phyloP scores from a whole-genome alignment of 2,329 filamentous ascomycete genomes.

The Raffaelea arxii region DNA sequence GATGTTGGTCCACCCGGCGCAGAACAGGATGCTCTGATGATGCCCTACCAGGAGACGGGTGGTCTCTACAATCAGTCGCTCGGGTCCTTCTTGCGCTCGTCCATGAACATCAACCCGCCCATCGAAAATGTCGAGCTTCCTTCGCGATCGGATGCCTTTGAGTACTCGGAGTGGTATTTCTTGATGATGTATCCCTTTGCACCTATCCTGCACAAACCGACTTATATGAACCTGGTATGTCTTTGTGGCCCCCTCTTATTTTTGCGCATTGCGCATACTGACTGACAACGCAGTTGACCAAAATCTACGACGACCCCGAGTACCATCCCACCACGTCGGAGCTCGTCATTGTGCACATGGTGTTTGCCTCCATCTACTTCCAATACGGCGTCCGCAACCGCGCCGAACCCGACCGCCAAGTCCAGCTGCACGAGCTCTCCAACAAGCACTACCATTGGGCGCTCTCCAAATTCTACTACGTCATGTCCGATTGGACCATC shows the following conservation, averaged over 20 bases:
- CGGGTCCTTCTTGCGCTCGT: constrained; percentile 57
- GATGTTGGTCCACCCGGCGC: constrained; percentile 51
- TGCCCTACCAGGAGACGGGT: constrained; percentile 18
- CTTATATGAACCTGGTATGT: constrained; percentile 57
- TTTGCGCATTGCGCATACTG: constrained; percentile 7
- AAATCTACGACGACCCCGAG: constrained; percentile 59
- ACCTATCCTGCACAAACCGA: constrained; percentile 68
- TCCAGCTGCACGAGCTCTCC: constrained; percentile 51
- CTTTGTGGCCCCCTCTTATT: background rate
- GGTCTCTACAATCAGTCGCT: constrained; percentile 61
- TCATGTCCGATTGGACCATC: constrained; percentile 52
- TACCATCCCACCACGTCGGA: constrained; percentile 56
- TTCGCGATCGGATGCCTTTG: constrained; percentile 51
- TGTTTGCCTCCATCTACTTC: constrained; percentile 68
- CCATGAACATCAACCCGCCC: constrained; percentile 49
- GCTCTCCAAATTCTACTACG: constrained; percentile 56
- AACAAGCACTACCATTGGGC: constrained; percentile 74
- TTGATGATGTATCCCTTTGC: constrained; percentile 60
- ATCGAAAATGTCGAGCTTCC: constrained; percentile 52
- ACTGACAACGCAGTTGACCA: constrained; percentile 35
- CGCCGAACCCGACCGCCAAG: constrained; percentile 42
- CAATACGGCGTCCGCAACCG: constrained; percentile 66
- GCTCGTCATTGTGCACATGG: constrained; percentile 64
- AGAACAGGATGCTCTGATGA: constrained; percentile 6
- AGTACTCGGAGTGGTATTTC: constrained; percentile 68